Percentiles rank a stretch among this genome's conserved stretches.
These are phyloP conservation scores for Pisolithus orientalis DNA, from an alignment of 768 basidiomycete species.

Conservation along the genomic window DNA sequence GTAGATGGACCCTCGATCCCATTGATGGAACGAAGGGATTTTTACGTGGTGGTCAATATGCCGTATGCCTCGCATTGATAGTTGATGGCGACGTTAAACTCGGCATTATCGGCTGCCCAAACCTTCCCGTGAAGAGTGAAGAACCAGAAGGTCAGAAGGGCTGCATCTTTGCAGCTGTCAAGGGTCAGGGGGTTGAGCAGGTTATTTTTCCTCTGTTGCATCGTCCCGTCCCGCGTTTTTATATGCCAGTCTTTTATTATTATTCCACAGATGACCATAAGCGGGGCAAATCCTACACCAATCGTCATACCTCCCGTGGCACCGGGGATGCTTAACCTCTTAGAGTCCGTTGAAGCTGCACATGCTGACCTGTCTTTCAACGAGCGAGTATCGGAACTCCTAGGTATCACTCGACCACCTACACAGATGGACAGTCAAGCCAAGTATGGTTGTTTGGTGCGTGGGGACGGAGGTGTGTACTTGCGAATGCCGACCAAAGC, in stretches of 20 bases:
- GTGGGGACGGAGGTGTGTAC: slow-evolving; percentile 84
- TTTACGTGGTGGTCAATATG: slow-evolving; percentile 87
- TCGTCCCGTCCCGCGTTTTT: background rate
- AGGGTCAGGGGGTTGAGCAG: slow-evolving; percentile 79
- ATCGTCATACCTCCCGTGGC: slow-evolving; percentile 43
- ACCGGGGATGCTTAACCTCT: slow-evolving; percentile 51
- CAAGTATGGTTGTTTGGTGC: slow-evolving; percentile 82
- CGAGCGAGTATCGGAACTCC: slow-evolving; percentile 56
- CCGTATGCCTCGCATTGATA: slow-evolving; percentile 84
- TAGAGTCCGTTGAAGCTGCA: slow-evolving; percentile 89
- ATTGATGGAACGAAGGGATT: slow-evolving; percentile 96
- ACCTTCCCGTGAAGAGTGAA: slow-evolving; percentile 56
- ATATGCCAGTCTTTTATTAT: background rate
- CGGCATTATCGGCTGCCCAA: slow-evolving; percentile 90
- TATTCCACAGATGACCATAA: slow-evolving; percentile 43
- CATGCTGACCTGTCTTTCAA: slow-evolving; percentile 91
- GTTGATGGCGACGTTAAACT: slow-evolving; percentile 72
- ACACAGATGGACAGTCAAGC: slow-evolving; percentile 94
- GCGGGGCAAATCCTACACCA: slow-evolving; percentile 39
- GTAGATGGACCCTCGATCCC: slow-evolving; percentile 84
- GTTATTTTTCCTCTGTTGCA: slow-evolving; percentile 22
- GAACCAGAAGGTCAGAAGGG: slow-evolving; percentile 61
- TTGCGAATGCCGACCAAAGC: slow-evolving; percentile 71
- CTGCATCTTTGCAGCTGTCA: slow-evolving; percentile 81
- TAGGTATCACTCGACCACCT: slow-evolving; percentile 61